phyloP scores from a whole-genome alignment of 2,329 filamentous ascomycete genomes.

The Penicillium verrucosum region DNA sequence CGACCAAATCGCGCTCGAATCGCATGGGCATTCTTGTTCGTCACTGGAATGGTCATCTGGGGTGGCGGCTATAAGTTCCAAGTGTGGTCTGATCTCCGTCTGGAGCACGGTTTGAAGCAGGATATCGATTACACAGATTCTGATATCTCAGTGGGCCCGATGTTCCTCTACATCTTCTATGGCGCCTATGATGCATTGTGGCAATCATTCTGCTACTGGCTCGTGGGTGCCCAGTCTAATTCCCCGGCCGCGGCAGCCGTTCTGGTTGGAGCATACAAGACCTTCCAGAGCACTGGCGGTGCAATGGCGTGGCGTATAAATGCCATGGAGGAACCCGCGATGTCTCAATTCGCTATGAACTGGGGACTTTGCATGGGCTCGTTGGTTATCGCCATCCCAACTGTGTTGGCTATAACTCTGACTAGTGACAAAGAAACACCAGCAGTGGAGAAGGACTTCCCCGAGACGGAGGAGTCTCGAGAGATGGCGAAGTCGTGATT shows the following conservation, averaged over 20 bases:
- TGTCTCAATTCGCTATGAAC: slow-evolving; percentile 47
- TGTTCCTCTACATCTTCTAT: slow-evolving; percentile 69
- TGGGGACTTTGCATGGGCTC: slow-evolving; percentile 49
- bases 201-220: slow-evolving; percentile 65
- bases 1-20: slow-evolving; percentile 48
- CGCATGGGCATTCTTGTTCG: slow-evolving; percentile 49
- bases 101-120: slow-evolving; percentile 42
- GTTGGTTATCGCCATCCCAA: slow-evolving; percentile 43
- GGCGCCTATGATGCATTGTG: slow-evolving; percentile 66
- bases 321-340: slow-evolving; percentile 34
- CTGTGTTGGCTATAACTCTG: slow-evolving; percentile 42
- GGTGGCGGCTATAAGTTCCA: slow-evolving; percentile 65
- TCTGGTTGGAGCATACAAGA: slow-evolving; percentile 49
- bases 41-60: slow-evolving; percentile 54
- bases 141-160: slow-evolving; percentile 56
- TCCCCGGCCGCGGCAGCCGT: slow-evolving; percentile 42
- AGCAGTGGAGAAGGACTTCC: slow-evolving; percentile 1
- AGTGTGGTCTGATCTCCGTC: slow-evolving; percentile 50
- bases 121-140: slow-evolving; percentile 50
- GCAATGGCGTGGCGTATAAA: slow-evolving; percentile 50
- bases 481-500: slow-evolving; percentile 4
- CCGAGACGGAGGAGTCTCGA: slow-evolving; percentile 2
- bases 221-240: slow-evolving; percentile 49
- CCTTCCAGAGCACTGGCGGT: slow-evolving; percentile 44
- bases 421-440: slow-evolving; percentile 18